A percentile compares a stretch with the other conserved stretches of the same genome.
These are phyloP conservation scores for Xylaria sp. DNA, from an alignment of 2,329 filamentous ascomycete genomes.

Conservation along the genomic window DNA sequence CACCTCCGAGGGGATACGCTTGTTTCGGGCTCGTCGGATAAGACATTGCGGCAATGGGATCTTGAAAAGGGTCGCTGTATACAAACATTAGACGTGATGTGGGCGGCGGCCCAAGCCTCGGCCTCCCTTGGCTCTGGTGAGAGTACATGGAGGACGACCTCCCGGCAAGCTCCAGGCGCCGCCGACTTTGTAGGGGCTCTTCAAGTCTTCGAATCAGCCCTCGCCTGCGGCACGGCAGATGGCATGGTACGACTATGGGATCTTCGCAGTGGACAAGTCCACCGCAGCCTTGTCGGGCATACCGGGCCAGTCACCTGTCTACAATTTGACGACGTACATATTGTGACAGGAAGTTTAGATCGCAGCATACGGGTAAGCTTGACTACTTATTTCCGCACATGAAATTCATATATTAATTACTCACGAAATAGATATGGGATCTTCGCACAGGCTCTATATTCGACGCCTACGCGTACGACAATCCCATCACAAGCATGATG, in stretches of 20 bases:
- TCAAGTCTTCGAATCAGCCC: slow-evolving; percentile 94
- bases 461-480: slow-evolving; percentile 95
- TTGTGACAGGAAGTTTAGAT: slow-evolving; percentile 93
- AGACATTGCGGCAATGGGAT: slow-evolving; percentile 98
- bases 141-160: slow-evolving; percentile 77
- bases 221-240: slow-evolving; percentile 96
- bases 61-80: slow-evolving; percentile 96
- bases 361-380: slow-evolving; percentile 88
- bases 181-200: slow-evolving; percentile 95
- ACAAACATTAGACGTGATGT: slow-evolving; percentile 96
- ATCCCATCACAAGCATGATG: slow-evolving; percentile 94
- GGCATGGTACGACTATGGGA: slow-evolving; percentile 98
- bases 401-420: neutral
- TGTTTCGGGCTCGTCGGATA: slow-evolving; percentile 96
- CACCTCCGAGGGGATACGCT: slow-evolving; percentile 90
- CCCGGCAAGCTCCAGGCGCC: slow-evolving; percentile 70
- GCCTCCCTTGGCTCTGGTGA: slow-evolving; percentile 72
- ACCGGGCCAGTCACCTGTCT: slow-evolving; percentile 93
- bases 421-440: slow-evolving; percentile 85
- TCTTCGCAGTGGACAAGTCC: slow-evolving; percentile 95
- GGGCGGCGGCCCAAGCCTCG: slow-evolving; percentile 93
- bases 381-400: neutral
- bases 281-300: slow-evolving; percentile 93
- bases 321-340: slow-evolving; percentile 95
- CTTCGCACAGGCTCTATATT: slow-evolving; percentile 94